Percentiles rank a stretch among this genome's conserved stretches.
phyloP scores from a whole-genome alignment of 805 yeast species.

The Debaryomyces maramus region DNA sequence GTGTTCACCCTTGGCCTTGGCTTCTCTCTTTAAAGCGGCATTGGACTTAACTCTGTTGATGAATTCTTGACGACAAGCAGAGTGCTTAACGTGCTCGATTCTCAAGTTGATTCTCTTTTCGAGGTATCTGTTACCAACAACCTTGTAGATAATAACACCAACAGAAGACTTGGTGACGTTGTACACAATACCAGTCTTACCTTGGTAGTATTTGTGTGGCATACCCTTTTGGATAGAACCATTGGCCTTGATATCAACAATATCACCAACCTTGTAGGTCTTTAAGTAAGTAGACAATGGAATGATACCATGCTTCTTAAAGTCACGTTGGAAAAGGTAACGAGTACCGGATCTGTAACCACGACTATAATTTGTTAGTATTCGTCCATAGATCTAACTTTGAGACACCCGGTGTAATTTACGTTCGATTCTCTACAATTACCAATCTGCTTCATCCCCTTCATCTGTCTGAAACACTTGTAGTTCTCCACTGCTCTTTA shows the following conservation, averaged over 20 bases:
- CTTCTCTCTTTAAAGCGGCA: constrained; percentile 91
- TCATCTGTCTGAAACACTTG: no score
- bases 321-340: constrained; percentile 99
- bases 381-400: not conserved
- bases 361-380: constrained; percentile 51
- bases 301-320: constrained; percentile 94
- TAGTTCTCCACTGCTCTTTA: no score
- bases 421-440: not conserved
- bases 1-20: constrained; percentile 89
- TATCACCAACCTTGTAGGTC: constrained; percentile 98
- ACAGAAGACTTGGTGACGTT: constrained; percentile 98
- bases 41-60: constrained; percentile 97
- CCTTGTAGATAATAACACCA: constrained; percentile 97
- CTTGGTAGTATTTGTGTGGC: constrained; percentile 98
- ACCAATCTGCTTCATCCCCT: not conserved
- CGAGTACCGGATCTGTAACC: constrained; percentile 99
- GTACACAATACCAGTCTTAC: constrained; percentile 99
- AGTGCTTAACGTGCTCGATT: constrained; percentile 99
- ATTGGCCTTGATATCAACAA: constrained; percentile 98
- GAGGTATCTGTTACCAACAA: constrained; percentile 97
- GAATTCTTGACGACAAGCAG: constrained; percentile 99
- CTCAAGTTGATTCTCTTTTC: constrained; percentile 99
- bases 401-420: not conserved
- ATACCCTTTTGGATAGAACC: constrained; percentile 99
- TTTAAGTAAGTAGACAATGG: constrained; percentile 95